Evolutionary conservation across 2,329 filamentous ascomycete genomes (phyloP).

Genomic region (Xylariaceae sp.): DNA sequence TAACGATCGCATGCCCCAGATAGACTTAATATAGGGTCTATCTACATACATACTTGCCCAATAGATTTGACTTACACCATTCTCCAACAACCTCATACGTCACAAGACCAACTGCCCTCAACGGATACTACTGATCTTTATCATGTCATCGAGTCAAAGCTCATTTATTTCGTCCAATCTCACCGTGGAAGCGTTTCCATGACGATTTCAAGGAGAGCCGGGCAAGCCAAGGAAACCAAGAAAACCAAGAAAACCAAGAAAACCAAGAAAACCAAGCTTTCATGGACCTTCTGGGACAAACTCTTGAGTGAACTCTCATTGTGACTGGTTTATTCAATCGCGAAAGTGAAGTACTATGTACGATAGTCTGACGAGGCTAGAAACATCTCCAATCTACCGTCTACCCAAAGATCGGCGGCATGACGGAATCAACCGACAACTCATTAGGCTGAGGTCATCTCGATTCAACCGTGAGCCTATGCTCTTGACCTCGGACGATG

Average conservation of each 20-base stretch:
- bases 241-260: no score
- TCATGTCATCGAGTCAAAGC: not conserved
- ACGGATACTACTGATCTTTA: no score
- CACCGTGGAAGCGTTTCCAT: not conserved
- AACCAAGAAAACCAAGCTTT: no score
- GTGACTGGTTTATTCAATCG: no score
- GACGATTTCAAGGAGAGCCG: not conserved
- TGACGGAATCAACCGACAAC: no score
- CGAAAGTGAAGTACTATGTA: no score
- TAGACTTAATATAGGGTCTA: not conserved
- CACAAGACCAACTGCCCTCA: not conserved
- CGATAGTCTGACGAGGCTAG: no score
- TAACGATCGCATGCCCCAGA: not conserved
- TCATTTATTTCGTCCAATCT: not conserved
- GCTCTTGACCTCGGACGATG: not conserved
- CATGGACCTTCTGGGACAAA: no score
- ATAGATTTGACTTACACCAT: not conserved
- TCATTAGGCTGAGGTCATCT: not conserved
- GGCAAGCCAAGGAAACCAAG: not conserved
- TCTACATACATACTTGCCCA: not conserved
- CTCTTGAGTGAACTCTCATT: no score
- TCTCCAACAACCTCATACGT: not conserved
- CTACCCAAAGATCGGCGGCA: no score
- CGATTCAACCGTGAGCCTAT: not conserved
- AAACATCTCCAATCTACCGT: no score